Conservation (phyloP, 441 rosid genomes). For the Erysimum pusillum region DNA sequence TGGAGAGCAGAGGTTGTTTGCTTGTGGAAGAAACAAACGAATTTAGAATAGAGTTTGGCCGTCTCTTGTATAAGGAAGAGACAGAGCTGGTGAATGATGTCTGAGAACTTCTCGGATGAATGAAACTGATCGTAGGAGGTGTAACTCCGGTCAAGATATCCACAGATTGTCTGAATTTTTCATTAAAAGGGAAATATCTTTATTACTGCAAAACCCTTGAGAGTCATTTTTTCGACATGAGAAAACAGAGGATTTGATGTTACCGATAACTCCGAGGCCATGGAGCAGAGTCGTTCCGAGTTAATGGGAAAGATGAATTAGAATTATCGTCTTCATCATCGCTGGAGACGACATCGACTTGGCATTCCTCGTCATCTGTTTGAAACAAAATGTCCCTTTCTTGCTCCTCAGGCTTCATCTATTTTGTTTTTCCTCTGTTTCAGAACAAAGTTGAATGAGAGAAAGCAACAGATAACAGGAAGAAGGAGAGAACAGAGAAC, state of each 20-base stretch:
- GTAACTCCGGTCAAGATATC: constrained; percentile 61
- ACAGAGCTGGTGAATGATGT: constrained; percentile 46
- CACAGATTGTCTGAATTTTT: constrained; percentile 65
- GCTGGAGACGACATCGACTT: constrained; percentile 36
- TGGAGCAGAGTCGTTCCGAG: constrained; percentile 25
- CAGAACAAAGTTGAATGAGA: constrained; percentile 20
- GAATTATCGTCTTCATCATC: constrained; percentile 48
- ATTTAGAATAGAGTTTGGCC: constrained; percentile 41
- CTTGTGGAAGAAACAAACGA: constrained; percentile 49
- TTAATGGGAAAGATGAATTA: constrained; percentile 35
- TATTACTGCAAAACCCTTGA: constrained; percentile 14
- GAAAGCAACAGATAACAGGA: neutral
- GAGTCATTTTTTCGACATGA: neutral
- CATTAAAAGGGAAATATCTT: neutral
- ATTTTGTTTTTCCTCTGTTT: constrained; percentile 7
- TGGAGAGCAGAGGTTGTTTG: constrained; percentile 51
- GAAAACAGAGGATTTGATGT: constrained; percentile 1
- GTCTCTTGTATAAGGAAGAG: constrained; percentile 51
- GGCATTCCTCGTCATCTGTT: constrained; percentile 76
- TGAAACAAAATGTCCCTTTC: constrained; percentile 65
- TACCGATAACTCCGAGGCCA: constrained; percentile 90
- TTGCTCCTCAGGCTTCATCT: constrained; percentile 66
- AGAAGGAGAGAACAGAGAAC: constrained; percentile 11
- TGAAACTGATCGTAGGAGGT: constrained; percentile 57
- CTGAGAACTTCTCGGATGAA: constrained; percentile 42